Percentiles rank a stretch among this genome's conserved stretches.
These are phyloP conservation scores for Helichrysum umbraculigerum DNA, from an alignment of 129 eudicot species.

Conservation along the genomic window DNA sequence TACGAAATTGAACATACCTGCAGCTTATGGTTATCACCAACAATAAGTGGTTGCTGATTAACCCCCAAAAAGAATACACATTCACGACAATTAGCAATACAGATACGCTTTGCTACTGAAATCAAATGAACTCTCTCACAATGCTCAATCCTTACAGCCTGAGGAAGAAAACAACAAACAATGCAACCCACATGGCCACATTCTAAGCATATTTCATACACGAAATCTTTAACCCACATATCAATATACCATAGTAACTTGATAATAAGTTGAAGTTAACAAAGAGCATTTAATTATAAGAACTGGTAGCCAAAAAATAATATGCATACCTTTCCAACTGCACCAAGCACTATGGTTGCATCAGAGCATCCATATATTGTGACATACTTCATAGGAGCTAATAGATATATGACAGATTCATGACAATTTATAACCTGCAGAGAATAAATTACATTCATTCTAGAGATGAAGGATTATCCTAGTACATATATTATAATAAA, in stretches of 20 bases:
- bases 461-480: not conserved
- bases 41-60: slow-evolving; percentile 92
- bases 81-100: slow-evolving; percentile 98
- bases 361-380: slow-evolving; percentile 87
- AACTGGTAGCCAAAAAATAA: not conserved
- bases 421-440: slow-evolving; percentile 87
- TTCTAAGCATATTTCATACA: slow-evolving; percentile 3
- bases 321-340: slow-evolving; percentile 73
- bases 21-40: slow-evolving; percentile 97
- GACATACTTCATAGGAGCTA: slow-evolving; percentile 73
- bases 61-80: slow-evolving; percentile 92
- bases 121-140: slow-evolving; percentile 98
- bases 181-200: slow-evolving; percentile 6
- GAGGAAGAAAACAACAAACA: slow-evolving; percentile 12
- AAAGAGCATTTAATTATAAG: not conserved
- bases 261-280: not conserved
- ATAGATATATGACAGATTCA: slow-evolving; percentile 74
- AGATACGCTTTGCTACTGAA: slow-evolving; percentile 74
- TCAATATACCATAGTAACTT: not conserved
- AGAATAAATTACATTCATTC: slow-evolving; percentile 12
- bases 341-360: slow-evolving; percentile 80
- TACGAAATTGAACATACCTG: slow-evolving; percentile 46
- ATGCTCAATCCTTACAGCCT: slow-evolving; percentile 56
- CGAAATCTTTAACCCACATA: not conserved
- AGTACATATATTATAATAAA: not conserved